Conservation (phyloP, 805 yeast species). For the Lipomyces yamadae region DNA sequence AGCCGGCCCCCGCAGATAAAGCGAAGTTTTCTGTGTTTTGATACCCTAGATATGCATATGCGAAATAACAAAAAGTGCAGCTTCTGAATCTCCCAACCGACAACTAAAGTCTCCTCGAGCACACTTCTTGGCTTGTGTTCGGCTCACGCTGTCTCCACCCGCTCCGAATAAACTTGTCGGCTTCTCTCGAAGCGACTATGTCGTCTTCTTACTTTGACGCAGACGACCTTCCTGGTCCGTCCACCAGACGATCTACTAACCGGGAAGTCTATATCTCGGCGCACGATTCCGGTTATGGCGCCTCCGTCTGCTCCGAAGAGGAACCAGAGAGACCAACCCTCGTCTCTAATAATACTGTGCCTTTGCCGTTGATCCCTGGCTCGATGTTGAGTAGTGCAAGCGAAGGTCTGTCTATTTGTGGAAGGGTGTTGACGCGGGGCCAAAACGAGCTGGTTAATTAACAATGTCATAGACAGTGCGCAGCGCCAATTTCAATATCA, state of each 20-base stretch:
- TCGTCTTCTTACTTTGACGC: conserved; percentile 31
- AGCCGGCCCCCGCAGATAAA: too few species aligned
- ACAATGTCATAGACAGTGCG: conserved; percentile 27
- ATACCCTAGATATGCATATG: too few species aligned
- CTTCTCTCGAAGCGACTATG: conserved; percentile 9
- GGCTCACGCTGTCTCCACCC: not conserved
- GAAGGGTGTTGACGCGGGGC: not conserved
- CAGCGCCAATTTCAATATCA: conserved; percentile 51
- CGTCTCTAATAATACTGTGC: conserved; percentile 9
- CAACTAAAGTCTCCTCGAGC: not conserved
- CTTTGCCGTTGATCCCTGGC: conserved; percentile 8
- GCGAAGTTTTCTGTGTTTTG: too few species aligned
- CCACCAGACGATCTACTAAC: conserved; percentile 14
- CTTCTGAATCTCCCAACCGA: not conserved
- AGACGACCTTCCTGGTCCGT: conserved; percentile 31
- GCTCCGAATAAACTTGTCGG: not conserved
- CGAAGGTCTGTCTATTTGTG: not conserved
- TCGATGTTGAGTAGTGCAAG: not conserved
- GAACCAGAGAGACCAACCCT: conserved; percentile 2
- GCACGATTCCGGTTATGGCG: conserved; percentile 39
- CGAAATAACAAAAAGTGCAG: not conserved
- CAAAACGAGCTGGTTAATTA: not conserved
- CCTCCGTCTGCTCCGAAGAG: conserved; percentile 30
- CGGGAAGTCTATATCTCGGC: conserved; percentile 28
- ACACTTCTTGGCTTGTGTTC: not conserved